Evolutionary conservation across 2,329 filamentous ascomycete species (phyloP), one percentile per base, ranked within the genome.

Genomic region (Gnomoniopsis smithogilvyi): DNA sequence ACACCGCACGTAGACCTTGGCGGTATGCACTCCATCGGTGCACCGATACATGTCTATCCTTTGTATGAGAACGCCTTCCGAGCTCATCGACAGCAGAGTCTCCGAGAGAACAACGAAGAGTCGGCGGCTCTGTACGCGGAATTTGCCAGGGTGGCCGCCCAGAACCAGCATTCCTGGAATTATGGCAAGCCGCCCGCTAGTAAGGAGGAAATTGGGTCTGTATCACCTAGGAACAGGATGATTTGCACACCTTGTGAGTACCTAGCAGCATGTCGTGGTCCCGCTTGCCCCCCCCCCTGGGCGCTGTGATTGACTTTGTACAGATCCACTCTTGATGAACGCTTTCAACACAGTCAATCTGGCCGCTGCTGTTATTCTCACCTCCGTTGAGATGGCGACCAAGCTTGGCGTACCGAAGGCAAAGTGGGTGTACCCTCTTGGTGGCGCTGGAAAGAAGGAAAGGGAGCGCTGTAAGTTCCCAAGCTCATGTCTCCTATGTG

Each of bases 291-390:
- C n/a, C n/a, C n/a, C 3, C 7, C n/a, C n/a, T 30, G 17, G 19
- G 12, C 7, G 15, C 33, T 3, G 30, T 38, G 50, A 6, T 6
- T 48, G 6, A 54, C 22, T 24, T 8, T 4, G 3, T 1, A 2
- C 51, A 89, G 85, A 89, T 70, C 85, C 86, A 0, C 72, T 90
- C 0, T 70, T 89, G 11, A 89, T 89, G 86, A 90, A 90, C 65
- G 86, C 87, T 0, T 89, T 89, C 72, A 90, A 89, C 64, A 86
- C 78, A 2, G 80, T 90, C 38, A 89, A 90, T 61, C 72, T 89
- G 15, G 80, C 86, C 2, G 82, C 78, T 0, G 84, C 86, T 8
- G 79, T 80, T 58, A 75, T 90, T 17, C 60, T 90, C 3, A 89
- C 86, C 0, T 84, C 83, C 0, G 77, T 75, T 0, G 75, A 82